phyloP scores from a whole-genome alignment of 2,329 filamentous ascomycete genomes.

The Golovinomyces cichoracearum region DNA sequence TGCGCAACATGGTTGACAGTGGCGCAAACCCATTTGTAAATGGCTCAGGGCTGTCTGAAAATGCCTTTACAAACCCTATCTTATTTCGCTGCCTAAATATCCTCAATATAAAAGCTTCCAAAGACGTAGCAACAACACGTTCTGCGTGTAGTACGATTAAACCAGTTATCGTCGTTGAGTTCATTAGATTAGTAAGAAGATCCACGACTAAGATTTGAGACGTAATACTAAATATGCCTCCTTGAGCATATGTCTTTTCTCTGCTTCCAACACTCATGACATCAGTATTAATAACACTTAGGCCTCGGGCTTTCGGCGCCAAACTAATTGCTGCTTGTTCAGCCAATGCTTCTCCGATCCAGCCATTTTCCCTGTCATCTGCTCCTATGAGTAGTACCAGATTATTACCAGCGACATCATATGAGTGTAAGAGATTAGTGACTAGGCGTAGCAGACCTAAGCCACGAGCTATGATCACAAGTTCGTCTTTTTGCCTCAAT shows the following conservation, averaged over 20 bases:
- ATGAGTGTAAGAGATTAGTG: conserved; percentile 89
- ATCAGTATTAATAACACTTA: conserved; percentile 86
- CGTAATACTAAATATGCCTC: conserved; percentile 86
- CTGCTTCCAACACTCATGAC: conserved; percentile 62
- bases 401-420: conserved; percentile 87
- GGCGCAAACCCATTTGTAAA: conserved; percentile 75
- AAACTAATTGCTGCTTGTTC: conserved; percentile 84
- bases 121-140: conserved; percentile 55
- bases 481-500: conserved; percentile 70
- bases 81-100: conserved; percentile 93
- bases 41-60: conserved; percentile 77
- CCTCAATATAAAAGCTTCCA: conserved; percentile 83
- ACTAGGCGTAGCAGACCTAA: conserved; percentile 76
- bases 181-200: conserved; percentile 56
- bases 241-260: conserved; percentile 73
- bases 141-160: conserved; percentile 75
- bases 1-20: conserved; percentile 70
- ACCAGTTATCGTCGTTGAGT: conserved; percentile 66
- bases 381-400: conserved; percentile 72
- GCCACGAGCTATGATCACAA: conserved; percentile 74
- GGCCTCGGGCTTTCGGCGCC: conserved; percentile 53
- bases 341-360: conserved; percentile 86
- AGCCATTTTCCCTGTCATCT: conserved; percentile 78
- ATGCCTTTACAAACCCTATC: conserved; percentile 76
- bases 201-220: conserved; percentile 89